These are phyloP conservation scores for Lentinula guzmanii DNA, from an alignment of 768 basidiomycete genomes.

Conservation along the genomic window DNA sequence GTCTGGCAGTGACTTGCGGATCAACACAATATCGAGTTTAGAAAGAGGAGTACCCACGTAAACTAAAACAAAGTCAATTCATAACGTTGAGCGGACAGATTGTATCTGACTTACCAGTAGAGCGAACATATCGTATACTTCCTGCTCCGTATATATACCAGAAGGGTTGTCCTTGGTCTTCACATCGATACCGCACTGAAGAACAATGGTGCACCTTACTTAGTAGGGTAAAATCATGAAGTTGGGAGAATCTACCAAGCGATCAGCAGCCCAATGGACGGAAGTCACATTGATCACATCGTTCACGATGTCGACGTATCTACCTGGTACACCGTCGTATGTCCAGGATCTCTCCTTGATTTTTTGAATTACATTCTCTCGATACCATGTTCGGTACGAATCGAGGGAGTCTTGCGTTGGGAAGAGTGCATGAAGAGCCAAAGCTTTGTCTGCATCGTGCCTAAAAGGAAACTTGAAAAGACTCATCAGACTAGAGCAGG, in stretches of 20 bases:
- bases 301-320: constrained; percentile 39
- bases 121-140: constrained; percentile 39
- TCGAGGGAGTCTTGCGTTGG: constrained; percentile 23
- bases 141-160: constrained; percentile 39
- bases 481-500: not conserved
- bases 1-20: not conserved
- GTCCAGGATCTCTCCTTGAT: constrained; percentile 27
- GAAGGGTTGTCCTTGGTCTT: constrained; percentile 39
- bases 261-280: constrained; percentile 33
- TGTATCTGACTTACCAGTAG: constrained; percentile 9
- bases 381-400: constrained; percentile 24
- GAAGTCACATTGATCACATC: constrained; percentile 41
- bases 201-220: not conserved
- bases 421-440: constrained; percentile 28
- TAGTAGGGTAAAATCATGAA: not conserved
- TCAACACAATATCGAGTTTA: not conserved
- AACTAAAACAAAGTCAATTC: not conserved
- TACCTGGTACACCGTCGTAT: constrained; percentile 26
- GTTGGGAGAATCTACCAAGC: constrained; percentile 21
- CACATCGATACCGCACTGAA: constrained; percentile 36
- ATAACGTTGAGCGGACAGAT: not conserved
- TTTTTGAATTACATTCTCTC: constrained; percentile 18
- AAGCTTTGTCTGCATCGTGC: constrained; percentile 25
- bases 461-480: constrained; percentile 12
- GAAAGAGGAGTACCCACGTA: not conserved